phyloP scores from a whole-genome alignment of 345 rosid species.

The Gossypium anomalum region DNA sequence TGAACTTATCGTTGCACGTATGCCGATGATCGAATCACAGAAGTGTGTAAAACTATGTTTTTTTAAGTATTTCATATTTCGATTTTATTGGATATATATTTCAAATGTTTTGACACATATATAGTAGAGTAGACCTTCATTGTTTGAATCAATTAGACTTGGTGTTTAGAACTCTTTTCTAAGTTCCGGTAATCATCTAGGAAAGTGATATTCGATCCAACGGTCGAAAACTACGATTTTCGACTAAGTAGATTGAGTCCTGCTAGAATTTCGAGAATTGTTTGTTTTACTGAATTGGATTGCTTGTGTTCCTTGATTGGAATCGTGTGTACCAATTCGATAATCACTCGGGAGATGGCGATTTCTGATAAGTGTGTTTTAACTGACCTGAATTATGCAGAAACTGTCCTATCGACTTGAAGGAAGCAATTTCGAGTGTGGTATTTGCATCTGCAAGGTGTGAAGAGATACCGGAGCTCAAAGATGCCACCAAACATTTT shows the following conservation, averaged over 20 bases:
- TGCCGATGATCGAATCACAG: slow-evolving; percentile 83
- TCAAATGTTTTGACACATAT: neutral
- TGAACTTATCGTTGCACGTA: slow-evolving; percentile 64
- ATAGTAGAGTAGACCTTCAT: neutral
- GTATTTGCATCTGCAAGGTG: slow-evolving; percentile 77
- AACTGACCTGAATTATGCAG: slow-evolving; percentile 26
- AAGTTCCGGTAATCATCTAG: neutral
- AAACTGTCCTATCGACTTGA: slow-evolving; percentile 74
- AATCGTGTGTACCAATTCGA: no score
- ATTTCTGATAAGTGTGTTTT: neutral
- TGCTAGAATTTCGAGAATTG: neutral
- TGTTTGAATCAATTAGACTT: slow-evolving; percentile 4
- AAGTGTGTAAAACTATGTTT: slow-evolving; percentile 42
- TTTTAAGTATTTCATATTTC: neutral
- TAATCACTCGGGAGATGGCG: no score
- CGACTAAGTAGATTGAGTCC: neutral
- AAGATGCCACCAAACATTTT: slow-evolving; percentile 65
- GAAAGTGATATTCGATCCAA: neutral
- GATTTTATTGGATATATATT: neutral
- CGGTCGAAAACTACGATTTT: neutral
- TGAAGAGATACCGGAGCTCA: slow-evolving; percentile 69
- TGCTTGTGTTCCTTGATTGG: no score
- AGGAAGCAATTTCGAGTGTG: slow-evolving; percentile 65
- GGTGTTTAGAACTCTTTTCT: neutral
- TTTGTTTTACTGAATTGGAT: neutral